These are phyloP conservation scores for Xylaria venustula DNA, from an alignment of 495 filamentous ascomycete species.

Conservation along the genomic window DNA sequence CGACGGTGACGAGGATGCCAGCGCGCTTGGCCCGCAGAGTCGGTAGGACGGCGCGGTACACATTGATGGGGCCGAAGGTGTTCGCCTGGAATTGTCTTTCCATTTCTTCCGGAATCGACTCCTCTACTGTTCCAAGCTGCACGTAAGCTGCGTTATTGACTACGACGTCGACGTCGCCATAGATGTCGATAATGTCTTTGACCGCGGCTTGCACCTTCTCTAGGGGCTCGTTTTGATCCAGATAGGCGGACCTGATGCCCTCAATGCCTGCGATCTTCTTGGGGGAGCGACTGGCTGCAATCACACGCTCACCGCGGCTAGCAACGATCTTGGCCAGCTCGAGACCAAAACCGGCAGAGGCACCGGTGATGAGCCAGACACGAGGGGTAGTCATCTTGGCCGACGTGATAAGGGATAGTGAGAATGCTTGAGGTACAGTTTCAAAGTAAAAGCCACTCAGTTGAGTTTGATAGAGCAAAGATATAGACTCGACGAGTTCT, in stretches of 20 bases:
- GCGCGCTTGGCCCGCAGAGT: conserved; percentile 39
- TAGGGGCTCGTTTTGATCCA: no score
- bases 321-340: conserved; percentile 46
- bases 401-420: no score
- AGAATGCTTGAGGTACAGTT: no score
- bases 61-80: conserved; percentile 37
- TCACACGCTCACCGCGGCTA: conserved; percentile 48
- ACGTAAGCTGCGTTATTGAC: conserved; percentile 40
- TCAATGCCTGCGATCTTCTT: conserved; percentile 28
- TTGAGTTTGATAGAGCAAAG: no score
- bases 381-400: conserved; percentile 19
- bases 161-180: conserved; percentile 37
- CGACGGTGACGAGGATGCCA: conserved; percentile 50
- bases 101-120: conserved; percentile 41
- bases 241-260: no score
- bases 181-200: conserved; percentile 24
- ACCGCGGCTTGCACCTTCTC: conserved; percentile 28
- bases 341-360: conserved; percentile 53
- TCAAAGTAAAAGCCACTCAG: no score
- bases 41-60: conserved; percentile 33
- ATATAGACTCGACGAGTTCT: no score
- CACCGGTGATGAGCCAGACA: conserved; percentile 57
- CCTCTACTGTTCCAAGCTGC: conserved; percentile 38
- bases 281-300: conserved; percentile 55
- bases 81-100: conserved; percentile 47